phyloP scores from a whole-genome alignment of 768 basidiomycete species.

The Pholiota molesta region DNA sequence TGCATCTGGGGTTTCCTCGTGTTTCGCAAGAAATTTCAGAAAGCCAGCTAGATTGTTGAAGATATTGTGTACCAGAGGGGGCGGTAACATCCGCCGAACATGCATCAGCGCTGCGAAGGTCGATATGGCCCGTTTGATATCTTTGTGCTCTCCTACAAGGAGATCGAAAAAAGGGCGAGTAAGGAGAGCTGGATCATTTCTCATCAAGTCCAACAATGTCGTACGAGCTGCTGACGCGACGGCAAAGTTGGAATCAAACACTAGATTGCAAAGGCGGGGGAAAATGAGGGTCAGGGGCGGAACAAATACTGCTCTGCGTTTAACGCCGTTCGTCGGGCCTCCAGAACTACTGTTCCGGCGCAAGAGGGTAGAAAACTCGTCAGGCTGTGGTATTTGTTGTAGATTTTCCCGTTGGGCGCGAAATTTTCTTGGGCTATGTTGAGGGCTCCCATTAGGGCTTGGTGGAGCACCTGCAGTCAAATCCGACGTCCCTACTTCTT shows the following conservation, averaged over 20 bases:
- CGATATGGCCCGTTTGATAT: conserved; percentile 49
- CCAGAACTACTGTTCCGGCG: conserved; percentile 62
- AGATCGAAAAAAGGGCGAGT: conserved; percentile 64
- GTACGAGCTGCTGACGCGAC: conserved; percentile 61
- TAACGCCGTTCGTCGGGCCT: conserved; percentile 46
- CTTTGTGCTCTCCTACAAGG: conserved; percentile 52
- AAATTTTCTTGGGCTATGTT: conserved; percentile 34
- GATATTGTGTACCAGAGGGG: conserved; percentile 62
- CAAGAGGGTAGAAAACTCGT: conserved; percentile 40
- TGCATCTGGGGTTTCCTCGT: conserved; percentile 43
- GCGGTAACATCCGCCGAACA: conserved; percentile 58
- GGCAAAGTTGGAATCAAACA: conserved; percentile 52
- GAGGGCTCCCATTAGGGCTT: conserved; percentile 34
- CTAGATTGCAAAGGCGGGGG: conserved; percentile 52
- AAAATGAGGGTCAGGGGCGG: conserved; percentile 59
- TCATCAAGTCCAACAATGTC: conserved; percentile 65
- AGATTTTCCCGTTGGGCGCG: conserved; percentile 19
- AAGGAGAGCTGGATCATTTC: conserved; percentile 74
- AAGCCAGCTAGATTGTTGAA: conserved; percentile 76
- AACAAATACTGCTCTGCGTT: conserved; percentile 69
- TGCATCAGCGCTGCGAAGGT: conserved; percentile 62
- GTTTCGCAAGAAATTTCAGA: conserved; percentile 54
- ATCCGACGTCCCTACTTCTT: conserved; percentile 37
- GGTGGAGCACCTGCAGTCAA: conserved; percentile 22
- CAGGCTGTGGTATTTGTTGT: conserved; percentile 21